Evolutionary conservation across 352 stramenopile genomes (phyloP), one percentile per base, ranked within the genome.

Genomic region (Aphanomyces astaci): DNA sequence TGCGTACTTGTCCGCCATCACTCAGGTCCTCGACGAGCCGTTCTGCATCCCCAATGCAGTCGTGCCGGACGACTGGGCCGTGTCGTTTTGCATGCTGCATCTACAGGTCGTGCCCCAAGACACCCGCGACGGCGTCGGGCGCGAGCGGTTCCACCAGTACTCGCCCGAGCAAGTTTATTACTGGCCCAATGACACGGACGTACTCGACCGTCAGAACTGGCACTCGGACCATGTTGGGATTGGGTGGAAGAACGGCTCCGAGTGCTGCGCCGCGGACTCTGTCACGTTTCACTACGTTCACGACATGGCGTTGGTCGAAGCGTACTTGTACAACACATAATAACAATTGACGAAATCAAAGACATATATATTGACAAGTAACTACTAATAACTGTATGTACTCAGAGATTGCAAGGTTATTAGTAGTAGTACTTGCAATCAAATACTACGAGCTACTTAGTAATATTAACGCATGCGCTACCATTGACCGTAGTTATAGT

Each of bases 251-350:
- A 92, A 87, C 56, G 86, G 79, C 60, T 73, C 85, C 48, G 79
- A 83, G 39, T 93, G 84, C 75, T 92, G 82, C 60, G 84, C 86
- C 7, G 79, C 81, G 0, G 84, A 92, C 70, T 81, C 77, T 13
- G 80, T 94, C 51, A 87, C 65, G 52, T 94, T 92, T 73, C 86
- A 94, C 74, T 94, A 94, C 65, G 76, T 94, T 51, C 90, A 91
- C 30, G 75, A 92, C 49, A 92, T 94, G 86, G 79, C 90, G 19
- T 66, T 86, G 19, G 89, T 92, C 65, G 88, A 91, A 68, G 78
- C 88, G 68, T 94, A 77, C 60, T 94, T 65, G 30, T 46, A 52
- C 17, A 15, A 15, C 40, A 49, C 40, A 49, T 15, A 15, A n/a
- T n/a, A 1, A 49, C 40, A 49, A 49, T 49, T n/a, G n/a, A 17